A percentile compares a stretch with the other conserved stretches of the same genome.
Conservation (phyloP, 768 basidiomycete species). For the Jaapia argillacea region DNA sequence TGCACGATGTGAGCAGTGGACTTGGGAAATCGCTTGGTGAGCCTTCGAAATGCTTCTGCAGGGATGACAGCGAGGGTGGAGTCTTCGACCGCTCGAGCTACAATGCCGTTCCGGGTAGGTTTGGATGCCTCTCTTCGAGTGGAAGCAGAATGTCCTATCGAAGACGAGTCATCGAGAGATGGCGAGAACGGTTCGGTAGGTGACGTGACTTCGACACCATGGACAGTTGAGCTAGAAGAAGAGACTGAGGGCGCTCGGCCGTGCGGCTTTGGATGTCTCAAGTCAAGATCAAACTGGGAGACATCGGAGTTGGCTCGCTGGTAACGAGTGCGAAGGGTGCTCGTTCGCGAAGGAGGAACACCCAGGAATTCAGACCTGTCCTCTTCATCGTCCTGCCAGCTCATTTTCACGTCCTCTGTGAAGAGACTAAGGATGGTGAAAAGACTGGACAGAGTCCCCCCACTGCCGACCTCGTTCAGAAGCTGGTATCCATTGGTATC, state of each 20-base stretch:
- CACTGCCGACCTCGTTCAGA: conserved; percentile 91
- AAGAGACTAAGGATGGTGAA: conserved; percentile 97
- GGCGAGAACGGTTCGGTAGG: conserved; percentile 10
- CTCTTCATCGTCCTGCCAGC: conserved; percentile 69
- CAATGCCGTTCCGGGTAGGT: conserved; percentile 36
- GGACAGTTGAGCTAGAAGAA: conserved; percentile 62
- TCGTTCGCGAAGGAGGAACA: conserved; percentile 6
- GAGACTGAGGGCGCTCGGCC: conserved; percentile 48
- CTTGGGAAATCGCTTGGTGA: conserved; percentile 96
- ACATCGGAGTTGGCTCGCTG: conserved; percentile 53
- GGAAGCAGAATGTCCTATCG: not conserved
- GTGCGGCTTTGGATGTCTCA: conserved; percentile 18
- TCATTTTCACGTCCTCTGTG: conserved; percentile 87
- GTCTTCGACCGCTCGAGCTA: conserved; percentile 91
- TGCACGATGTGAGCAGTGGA: conserved; percentile 95
- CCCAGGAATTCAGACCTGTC: not conserved
- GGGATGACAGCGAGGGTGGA: conserved; percentile 98
- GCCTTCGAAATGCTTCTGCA: conserved; percentile 87
- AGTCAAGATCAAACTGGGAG: conserved; percentile 42
- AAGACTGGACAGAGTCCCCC: conserved; percentile 89
- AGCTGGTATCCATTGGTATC: conserved; percentile 94
- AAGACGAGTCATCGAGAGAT: conserved; percentile 1
- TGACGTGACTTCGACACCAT: conserved; percentile 26
- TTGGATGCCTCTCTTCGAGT: not conserved
- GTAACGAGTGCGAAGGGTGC: conserved; percentile 10